phyloP scores from a whole-genome alignment of 2,329 filamentous ascomycete genomes.

The Penicillium sp. region DNA sequence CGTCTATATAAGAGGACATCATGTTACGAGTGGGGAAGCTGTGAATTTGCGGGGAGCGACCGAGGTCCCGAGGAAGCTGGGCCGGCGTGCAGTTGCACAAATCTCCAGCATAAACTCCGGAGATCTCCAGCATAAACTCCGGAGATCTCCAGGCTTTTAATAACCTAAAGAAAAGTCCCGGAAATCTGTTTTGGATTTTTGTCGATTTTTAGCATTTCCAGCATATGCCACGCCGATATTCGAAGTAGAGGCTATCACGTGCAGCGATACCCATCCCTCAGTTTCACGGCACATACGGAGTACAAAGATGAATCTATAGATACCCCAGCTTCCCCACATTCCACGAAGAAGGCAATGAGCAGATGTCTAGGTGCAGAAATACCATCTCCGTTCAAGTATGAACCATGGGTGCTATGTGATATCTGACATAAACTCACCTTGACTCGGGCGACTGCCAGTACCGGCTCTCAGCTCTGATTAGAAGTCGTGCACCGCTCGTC shows the following conservation, averaged over 20 bases:
- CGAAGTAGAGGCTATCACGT: neutral
- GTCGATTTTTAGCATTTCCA: neutral
- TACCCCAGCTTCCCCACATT: conserved; percentile 1
- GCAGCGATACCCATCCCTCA: neutral
- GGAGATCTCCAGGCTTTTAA: conserved; percentile 2
- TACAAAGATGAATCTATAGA: neutral
- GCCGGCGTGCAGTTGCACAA: conserved; percentile 5
- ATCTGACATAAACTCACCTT: neutral
- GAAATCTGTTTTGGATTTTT: neutral
- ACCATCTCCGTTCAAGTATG: neutral
- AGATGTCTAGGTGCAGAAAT: neutral
- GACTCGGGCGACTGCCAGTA: neutral
- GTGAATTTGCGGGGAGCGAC: conserved; percentile 28
- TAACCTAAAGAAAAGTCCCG: neutral
- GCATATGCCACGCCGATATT: neutral
- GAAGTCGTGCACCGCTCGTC: neutral
- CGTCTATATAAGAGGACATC: conserved; percentile 1
- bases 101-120: conserved; percentile 2
- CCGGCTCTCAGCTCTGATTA: neutral
- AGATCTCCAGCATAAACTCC: conserved; percentile 5
- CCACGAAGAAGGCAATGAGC: conserved; percentile 1
- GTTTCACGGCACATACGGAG: neutral
- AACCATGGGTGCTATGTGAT: neutral
- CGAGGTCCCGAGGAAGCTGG: conserved; percentile 34
- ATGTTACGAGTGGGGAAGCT: conserved; percentile 8